Conservation (phyloP, 2,329 filamentous ascomycete genomes). For the Xylaria sp. region DNA sequence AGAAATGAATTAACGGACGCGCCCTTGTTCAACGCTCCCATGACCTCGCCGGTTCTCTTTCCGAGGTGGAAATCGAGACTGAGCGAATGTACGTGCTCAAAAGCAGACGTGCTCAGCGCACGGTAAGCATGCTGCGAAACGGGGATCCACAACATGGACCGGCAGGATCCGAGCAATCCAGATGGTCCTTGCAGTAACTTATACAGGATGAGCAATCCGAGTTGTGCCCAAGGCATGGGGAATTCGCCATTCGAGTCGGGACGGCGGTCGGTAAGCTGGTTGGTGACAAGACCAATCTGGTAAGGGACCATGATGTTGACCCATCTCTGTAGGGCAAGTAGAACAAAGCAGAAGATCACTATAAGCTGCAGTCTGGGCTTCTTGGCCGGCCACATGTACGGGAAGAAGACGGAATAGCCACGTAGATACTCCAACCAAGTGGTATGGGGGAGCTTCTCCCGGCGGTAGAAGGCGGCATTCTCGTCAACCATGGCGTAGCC, state of each 20-base stretch:
- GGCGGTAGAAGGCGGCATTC: slow-evolving; percentile 79
- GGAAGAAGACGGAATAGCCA: slow-evolving; percentile 90
- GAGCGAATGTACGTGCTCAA: slow-evolving; percentile 93
- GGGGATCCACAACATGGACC: slow-evolving; percentile 88
- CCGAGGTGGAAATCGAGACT: slow-evolving; percentile 95
- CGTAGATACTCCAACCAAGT: slow-evolving; percentile 96
- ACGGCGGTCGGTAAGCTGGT: slow-evolving; percentile 48
- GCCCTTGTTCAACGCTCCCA: slow-evolving; percentile 93
- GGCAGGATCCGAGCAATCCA: slow-evolving; percentile 75
- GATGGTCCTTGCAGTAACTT: slow-evolving; percentile 83
- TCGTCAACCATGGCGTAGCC: slow-evolving; percentile 44
- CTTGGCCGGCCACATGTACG: slow-evolving; percentile 92
- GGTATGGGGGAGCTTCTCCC: slow-evolving; percentile 75
- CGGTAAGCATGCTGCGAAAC: slow-evolving; percentile 96
- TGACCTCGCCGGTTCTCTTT: slow-evolving; percentile 92
- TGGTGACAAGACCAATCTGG: slow-evolving; percentile 75
- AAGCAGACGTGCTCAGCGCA: slow-evolving; percentile 87
- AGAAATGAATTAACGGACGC: slow-evolving; percentile 94
- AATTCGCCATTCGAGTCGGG: slow-evolving; percentile 43
- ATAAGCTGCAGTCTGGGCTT: slow-evolving; percentile 66
- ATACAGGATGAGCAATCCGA: slow-evolving; percentile 70
- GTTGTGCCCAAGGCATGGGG: slow-evolving; percentile 65
- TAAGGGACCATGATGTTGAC: slow-evolving; percentile 83
- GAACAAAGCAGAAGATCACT: slow-evolving; percentile 73
- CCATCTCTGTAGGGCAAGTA: slow-evolving; percentile 73